phyloP scores from a whole-genome alignment of 2,329 filamentous ascomycete species.

The Truncatella angustata region DNA sequence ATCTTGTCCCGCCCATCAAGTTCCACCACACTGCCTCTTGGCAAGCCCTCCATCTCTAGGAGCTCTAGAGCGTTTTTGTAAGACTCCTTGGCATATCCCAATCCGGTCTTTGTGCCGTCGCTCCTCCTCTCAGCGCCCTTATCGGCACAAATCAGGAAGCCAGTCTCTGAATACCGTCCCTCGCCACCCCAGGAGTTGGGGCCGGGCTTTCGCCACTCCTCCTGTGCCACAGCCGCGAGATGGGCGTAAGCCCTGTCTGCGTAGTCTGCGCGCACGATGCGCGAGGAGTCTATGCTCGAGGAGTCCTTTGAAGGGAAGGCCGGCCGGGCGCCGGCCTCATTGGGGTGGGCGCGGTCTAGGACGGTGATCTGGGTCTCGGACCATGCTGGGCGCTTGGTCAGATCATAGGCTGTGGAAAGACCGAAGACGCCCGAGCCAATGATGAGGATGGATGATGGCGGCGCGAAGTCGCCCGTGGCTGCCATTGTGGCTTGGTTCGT shows the following conservation, averaged over 20 bases:
- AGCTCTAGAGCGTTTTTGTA: constrained; percentile 59
- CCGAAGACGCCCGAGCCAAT: constrained; percentile 57
- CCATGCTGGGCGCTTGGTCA: constrained; percentile 61
- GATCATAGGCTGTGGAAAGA: constrained; percentile 56
- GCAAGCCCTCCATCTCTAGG: constrained; percentile 30
- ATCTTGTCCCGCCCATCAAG: constrained; percentile 46
- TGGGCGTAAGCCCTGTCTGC: constrained; percentile 73
- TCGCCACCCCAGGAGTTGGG: constrained; percentile 55
- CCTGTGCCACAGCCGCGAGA: constrained; percentile 70
- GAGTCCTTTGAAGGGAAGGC: constrained; percentile 58
- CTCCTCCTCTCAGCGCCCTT: constrained; percentile 28
- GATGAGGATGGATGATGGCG: constrained; percentile 54
- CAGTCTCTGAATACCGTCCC: constrained; percentile 68
- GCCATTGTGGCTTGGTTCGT: neutral
- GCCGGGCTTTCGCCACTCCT: constrained; percentile 62
- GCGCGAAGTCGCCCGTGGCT: constrained; percentile 10
- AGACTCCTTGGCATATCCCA: constrained; percentile 59
- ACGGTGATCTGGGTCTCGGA: constrained; percentile 54
- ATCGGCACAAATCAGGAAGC: constrained; percentile 64
- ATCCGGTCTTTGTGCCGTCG: constrained; percentile 42
- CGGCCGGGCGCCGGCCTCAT: constrained; percentile 19
- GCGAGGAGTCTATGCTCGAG: constrained; percentile 61
- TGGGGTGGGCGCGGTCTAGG: constrained; percentile 48
- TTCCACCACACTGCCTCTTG: constrained; percentile 38
- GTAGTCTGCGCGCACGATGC: constrained; percentile 74